phyloP scores from a whole-genome alignment of 2,329 filamentous ascomycete genomes.

The Setomelanomma holmii region DNA sequence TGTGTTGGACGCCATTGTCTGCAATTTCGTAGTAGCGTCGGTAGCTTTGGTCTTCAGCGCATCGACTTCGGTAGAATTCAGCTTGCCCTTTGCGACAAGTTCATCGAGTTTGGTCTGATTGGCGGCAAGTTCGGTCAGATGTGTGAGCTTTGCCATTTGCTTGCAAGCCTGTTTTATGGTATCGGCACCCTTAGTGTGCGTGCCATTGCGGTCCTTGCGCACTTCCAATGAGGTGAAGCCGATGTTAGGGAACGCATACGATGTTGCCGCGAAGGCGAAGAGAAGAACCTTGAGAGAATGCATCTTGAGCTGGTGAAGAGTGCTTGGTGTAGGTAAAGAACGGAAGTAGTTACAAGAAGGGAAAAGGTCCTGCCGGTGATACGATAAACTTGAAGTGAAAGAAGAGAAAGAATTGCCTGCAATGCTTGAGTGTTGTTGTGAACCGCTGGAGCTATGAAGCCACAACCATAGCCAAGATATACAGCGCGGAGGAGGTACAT shows the following conservation, averaged over 20 bases:
- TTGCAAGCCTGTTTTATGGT: conserved; percentile 30
- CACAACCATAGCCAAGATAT: no score
- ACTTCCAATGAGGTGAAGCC: conserved; percentile 24
- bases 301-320: conserved; percentile 15
- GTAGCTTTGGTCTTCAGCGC: conserved; percentile 36
- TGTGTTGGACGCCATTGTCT: conserved; percentile 30
- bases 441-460: no score
- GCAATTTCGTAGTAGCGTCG: conserved; percentile 28
- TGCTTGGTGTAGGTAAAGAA: not conserved
- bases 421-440: not conserved
- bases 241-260: conserved; percentile 22
- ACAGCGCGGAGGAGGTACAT: not conserved
- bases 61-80: conserved; percentile 27
- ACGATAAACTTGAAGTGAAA: not conserved
- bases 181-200: conserved; percentile 12
- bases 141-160: conserved; percentile 27
- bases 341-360: not conserved
- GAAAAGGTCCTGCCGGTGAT: not conserved
- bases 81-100: conserved; percentile 30
- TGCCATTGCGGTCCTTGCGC: conserved; percentile 24
- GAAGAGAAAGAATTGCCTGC: not conserved
- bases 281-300: conserved; percentile 24
- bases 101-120: conserved; percentile 40
- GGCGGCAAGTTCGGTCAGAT: conserved; percentile 30
- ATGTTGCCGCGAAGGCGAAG: conserved; percentile 26